Percentiles rank a stretch among this genome's conserved stretches.
Conservation (phyloP, 345 rosid species). For the Salix exigua region DNA sequence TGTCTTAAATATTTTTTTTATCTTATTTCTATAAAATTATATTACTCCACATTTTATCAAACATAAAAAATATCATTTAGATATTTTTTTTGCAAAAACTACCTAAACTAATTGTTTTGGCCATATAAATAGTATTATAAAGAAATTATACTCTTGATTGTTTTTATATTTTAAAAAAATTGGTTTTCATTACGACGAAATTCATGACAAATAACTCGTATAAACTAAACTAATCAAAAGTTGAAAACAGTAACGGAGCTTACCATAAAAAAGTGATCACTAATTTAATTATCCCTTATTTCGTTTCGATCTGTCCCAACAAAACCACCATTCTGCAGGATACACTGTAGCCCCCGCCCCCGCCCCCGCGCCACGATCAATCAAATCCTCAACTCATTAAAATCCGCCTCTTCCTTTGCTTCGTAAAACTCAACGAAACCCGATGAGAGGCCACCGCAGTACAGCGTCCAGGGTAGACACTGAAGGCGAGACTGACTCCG, state of each 20-base stretch:
- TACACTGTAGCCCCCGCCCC: not conserved
- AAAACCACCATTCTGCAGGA: not conserved
- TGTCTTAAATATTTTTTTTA: too few relatives aligned
- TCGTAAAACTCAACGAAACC: not conserved
- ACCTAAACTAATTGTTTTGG: too few relatives aligned
- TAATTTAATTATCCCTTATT: not conserved
- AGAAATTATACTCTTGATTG: too few relatives aligned
- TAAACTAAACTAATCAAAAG: too few relatives aligned
- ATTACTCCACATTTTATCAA: too few relatives aligned
- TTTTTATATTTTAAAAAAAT: too few relatives aligned
- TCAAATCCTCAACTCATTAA: not conserved
- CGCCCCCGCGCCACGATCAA: not conserved
- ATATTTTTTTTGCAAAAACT: too few relatives aligned
- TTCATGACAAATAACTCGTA: too few relatives aligned
- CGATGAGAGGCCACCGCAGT: constrained; percentile 11
- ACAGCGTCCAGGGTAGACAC: constrained; percentile 2
- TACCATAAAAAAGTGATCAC: not conserved
- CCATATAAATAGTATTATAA: too few relatives aligned
- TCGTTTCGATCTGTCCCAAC: not conserved
- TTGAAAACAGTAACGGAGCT: not conserved
- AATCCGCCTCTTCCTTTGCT: not conserved
- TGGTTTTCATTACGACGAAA: too few relatives aligned
- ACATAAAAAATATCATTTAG: too few relatives aligned
- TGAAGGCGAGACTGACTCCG: constrained; percentile 24
- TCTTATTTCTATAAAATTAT: too few relatives aligned